Conservation (phyloP, 176 grass and related monocot genomes). For the Poa pratensis region DNA sequence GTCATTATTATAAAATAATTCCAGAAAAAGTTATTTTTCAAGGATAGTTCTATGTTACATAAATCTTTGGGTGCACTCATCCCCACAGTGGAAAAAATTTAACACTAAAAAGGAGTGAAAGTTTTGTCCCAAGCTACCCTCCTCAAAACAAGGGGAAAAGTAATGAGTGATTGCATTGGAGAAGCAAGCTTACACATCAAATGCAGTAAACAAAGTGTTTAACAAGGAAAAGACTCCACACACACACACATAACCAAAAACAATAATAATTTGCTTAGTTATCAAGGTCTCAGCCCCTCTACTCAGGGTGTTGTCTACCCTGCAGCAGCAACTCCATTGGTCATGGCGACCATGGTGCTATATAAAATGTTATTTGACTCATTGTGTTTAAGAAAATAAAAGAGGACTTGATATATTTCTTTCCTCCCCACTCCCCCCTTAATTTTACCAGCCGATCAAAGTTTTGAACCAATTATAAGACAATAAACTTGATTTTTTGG, state of each 20-base stretch:
- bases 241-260: slow-evolving; percentile 17
- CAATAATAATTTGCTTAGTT: slow-evolving; percentile 20
- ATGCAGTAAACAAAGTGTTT: slow-evolving; percentile 39
- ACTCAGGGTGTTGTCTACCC: slow-evolving; percentile 54
- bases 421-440: background rate
- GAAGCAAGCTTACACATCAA: slow-evolving; percentile 45
- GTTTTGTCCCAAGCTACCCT: slow-evolving; percentile 29
- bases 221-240: slow-evolving; percentile 37
- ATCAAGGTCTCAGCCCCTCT: slow-evolving; percentile 18
- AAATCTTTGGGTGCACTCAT: background rate
- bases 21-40: background rate
- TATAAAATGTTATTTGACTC: slow-evolving; percentile 43
- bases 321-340: slow-evolving; percentile 39
- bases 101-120: slow-evolving; percentile 40
- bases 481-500: background rate
- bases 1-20: background rate
- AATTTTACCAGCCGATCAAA: background rate
- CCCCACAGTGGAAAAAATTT: background rate
- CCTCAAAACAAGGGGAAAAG: slow-evolving; percentile 41
- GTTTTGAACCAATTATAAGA: background rate
- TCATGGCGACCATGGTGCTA: slow-evolving; percentile 19
- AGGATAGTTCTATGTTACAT: background rate
- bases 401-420: background rate
- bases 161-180: slow-evolving; percentile 49
- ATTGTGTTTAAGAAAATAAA: slow-evolving; percentile 8